Conservation (phyloP, 768 basidiomycete genomes). For the Tulasnella sp. region DNA sequence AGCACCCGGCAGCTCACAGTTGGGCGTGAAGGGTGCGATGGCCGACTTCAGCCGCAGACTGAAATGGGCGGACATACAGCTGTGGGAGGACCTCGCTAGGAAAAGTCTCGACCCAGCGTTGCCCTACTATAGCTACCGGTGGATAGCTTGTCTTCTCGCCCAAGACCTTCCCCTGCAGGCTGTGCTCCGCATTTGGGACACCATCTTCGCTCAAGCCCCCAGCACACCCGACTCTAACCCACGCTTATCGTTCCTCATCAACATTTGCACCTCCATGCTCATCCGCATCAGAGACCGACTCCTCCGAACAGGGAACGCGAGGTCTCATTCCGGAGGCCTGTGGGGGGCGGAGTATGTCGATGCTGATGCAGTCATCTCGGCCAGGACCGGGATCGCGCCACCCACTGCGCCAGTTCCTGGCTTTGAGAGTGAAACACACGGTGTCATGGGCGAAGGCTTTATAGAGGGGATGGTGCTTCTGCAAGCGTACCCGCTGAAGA, state of each 20-base stretch:
- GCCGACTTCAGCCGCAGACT: slow-evolving; percentile 18
- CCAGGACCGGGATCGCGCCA: slow-evolving; percentile 2
- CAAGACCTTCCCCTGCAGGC: slow-evolving; percentile 19
- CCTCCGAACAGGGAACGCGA: slow-evolving; percentile 10
- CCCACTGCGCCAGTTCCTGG: neutral
- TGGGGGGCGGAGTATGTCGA: slow-evolving; percentile 18
- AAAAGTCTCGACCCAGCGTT: slow-evolving; percentile 20
- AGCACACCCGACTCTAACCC: slow-evolving; percentile 12
- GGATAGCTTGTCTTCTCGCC: slow-evolving; percentile 20
- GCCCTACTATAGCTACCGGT: slow-evolving; percentile 21
- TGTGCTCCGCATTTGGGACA: slow-evolving; percentile 16
- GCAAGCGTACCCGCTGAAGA: slow-evolving; percentile 15
- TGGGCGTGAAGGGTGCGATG: slow-evolving; percentile 19
- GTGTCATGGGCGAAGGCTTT: slow-evolving; percentile 19
- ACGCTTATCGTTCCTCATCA: slow-evolving; percentile 15
- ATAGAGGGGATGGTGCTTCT: slow-evolving; percentile 18
- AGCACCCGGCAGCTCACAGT: slow-evolving; percentile 1
- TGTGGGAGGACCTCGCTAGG: slow-evolving; percentile 19
- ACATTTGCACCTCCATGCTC: slow-evolving; percentile 17
- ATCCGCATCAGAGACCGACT: slow-evolving; percentile 10
- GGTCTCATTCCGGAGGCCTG: slow-evolving; percentile 13
- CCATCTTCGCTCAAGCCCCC: slow-evolving; percentile 17
- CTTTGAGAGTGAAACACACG: neutral
- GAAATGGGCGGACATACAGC: slow-evolving; percentile 21
- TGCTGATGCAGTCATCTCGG: neutral